Base-by-base conservation (phyloP, 2,329 filamentous ascomycete genomes). In the Dissoconium aciculare region DNA sequence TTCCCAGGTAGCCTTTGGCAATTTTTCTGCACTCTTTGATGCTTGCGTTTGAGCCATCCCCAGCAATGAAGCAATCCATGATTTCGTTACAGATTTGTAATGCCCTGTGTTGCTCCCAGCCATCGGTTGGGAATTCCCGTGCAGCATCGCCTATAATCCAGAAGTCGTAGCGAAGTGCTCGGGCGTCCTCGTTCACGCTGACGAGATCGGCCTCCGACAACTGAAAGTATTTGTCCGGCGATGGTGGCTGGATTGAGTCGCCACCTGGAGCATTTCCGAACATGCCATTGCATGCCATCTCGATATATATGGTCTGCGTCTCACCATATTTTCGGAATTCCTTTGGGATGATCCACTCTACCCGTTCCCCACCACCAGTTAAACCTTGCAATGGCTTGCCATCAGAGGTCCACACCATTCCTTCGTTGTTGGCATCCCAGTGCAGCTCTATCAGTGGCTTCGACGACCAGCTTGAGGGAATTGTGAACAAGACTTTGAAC, bases 261-360 rank as follows among this genome's bases (percentile, higher is more conserved):
- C 82, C 83, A 12, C 78, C 78, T 0, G 78, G 68, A 0, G 84
- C 78, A 53, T 93, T 93, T 45, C 89, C 89, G 59, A 95, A 95
- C 85, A 95, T 95, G 55, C 78, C 76, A 55, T 98, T 98, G 60
- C 89, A 95, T 12, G 89, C 89, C 81, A 95, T 93, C 60, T 98
- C 89, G 41, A 98, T 77, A 55, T 94, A 98, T 47, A 98, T 80
- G 11, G 68, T 73, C 54, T 95, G 85, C 47, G 84, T 71, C 52
- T 87, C 74, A 31, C 83, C 85, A 15, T 26, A 35, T 53, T 93
- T 81, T 38, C 80, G 71, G 59, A 80, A 93, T 11, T 64, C 63
- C 30, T 81, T 64, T 5, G 89, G 87, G 26, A 98, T 65, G 36
- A 93, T 73, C 85, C 87, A 98, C 57, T 95, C 84, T 11, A 76